Percentiles rank a stretch among this genome's conserved stretches.
Conservation (phyloP, 1,284 basidiomycete species). For the Grifola frondosa region DNA sequence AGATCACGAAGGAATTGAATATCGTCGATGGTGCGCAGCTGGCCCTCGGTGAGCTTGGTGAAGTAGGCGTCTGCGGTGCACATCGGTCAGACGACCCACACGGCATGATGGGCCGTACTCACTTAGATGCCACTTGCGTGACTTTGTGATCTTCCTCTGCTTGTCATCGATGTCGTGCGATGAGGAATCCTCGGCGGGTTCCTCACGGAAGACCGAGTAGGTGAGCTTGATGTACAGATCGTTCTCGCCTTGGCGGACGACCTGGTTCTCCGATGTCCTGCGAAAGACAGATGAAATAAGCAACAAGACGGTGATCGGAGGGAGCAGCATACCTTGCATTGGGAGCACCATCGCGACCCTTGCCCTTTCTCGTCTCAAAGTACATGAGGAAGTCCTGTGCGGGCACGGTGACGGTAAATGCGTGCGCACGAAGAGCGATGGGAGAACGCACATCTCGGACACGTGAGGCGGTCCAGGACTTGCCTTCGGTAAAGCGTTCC, state of each 20-base stretch:
- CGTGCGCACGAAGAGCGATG: conserved; percentile 1
- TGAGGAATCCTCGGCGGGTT: conserved; percentile 16
- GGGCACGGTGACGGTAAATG: neutral
- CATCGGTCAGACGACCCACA: neutral
- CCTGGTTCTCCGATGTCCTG: conserved; percentile 31
- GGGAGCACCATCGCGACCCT: conserved; percentile 24
- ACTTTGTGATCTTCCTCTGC: conserved; percentile 34
- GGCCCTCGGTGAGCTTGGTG: conserved; percentile 52
- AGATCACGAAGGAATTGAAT: conserved; percentile 33
- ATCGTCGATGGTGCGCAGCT: conserved; percentile 36
- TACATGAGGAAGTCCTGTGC: conserved; percentile 44
- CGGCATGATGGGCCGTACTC: conserved; percentile 19
- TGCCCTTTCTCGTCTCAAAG: conserved; percentile 38
- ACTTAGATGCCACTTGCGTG: conserved; percentile 80
- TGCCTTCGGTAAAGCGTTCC: conserved; percentile 43
- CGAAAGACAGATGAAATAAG: neutral
- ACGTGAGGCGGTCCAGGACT: conserved; percentile 40
- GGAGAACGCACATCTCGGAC: conserved; percentile 35
- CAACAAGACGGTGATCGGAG: conserved; percentile 6
- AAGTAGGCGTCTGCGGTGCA: conserved; percentile 66
- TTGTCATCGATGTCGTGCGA: conserved; percentile 22
- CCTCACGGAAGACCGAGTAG: conserved; percentile 59
- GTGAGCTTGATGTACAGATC: conserved; percentile 77
- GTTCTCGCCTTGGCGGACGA: conserved; percentile 51
- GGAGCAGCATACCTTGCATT: conserved; percentile 10